phyloP scores from a whole-genome alignment of 352 stramenopile genomes.

The Globisporangium barbulae region DNA sequence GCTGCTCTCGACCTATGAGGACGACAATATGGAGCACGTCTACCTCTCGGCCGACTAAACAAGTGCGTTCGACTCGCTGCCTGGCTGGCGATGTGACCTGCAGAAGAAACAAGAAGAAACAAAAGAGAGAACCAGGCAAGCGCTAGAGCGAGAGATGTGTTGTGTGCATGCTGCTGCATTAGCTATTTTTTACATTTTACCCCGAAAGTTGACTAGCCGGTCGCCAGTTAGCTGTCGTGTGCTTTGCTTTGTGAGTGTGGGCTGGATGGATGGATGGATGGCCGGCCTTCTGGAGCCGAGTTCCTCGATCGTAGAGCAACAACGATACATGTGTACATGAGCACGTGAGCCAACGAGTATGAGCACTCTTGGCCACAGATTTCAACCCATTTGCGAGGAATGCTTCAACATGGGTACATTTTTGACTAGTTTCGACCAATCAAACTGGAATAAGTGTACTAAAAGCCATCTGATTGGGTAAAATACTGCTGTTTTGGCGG shows the following conservation, averaged over 20 bases:
- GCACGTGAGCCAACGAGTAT: background rate
- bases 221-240: background rate
- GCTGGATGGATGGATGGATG: background rate
- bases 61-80: background rate
- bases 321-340: background rate
- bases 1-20: slow-evolving; percentile 73
- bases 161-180: background rate
- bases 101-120: background rate
- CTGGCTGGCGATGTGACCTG: background rate
- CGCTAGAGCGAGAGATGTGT: background rate
- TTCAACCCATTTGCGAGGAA: background rate
- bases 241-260: background rate
- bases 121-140: background rate
- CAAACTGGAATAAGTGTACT: background rate
- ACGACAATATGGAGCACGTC: slow-evolving; percentile 76
- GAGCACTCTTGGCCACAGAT: background rate
- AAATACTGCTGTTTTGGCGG: no score
- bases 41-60: slow-evolving; percentile 67
- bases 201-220: background rate
- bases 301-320: background rate
- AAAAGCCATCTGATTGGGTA: background rate
- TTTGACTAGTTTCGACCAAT: background rate
- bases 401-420: background rate
- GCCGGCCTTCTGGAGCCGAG: background rate
- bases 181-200: background rate